Percentiles rank a stretch among this genome's conserved stretches.
These are phyloP conservation scores for Backusella liffmaniae DNA, from an alignment of 192 early-diverging fungal species.

Conservation along the genomic window DNA sequence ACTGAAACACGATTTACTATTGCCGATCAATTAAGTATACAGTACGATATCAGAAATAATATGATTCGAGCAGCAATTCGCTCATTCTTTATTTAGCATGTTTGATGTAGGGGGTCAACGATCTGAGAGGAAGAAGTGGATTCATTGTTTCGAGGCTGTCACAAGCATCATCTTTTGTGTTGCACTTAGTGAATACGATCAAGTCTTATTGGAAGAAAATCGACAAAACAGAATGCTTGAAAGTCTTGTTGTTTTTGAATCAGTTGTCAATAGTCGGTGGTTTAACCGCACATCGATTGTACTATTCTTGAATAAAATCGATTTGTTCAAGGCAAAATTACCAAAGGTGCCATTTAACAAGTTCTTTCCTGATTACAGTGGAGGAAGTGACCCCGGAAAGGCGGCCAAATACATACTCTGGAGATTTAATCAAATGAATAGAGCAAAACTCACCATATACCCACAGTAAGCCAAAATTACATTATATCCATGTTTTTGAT, in stretches of 20 bases:
- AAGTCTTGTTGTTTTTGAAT: constrained; percentile 79
- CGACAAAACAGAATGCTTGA: constrained; percentile 79
- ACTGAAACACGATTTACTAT: constrained; percentile 91
- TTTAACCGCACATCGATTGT: constrained; percentile 83
- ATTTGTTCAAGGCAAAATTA: constrained; percentile 76
- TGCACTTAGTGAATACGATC: constrained; percentile 84
- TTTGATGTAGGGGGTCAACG: constrained; percentile 77
- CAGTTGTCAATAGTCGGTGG: constrained; percentile 83
- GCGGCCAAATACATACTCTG: constrained; percentile 87
- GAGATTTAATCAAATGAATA: constrained; percentile 85
- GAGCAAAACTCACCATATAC: constrained; percentile 80
- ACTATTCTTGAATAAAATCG: constrained; percentile 84
- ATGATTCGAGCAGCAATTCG: background rate
- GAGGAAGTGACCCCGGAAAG: constrained; percentile 73
- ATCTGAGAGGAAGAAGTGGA: constrained; percentile 74
- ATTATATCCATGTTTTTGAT: background rate
- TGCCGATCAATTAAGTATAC: constrained; percentile 89
- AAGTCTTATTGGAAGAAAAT: constrained; percentile 74
- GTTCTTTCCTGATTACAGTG: constrained; percentile 82
- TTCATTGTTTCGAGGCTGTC: constrained; percentile 71
- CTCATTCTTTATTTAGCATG: constrained; percentile 46
- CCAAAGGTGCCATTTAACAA: constrained; percentile 62
- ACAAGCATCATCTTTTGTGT: constrained; percentile 86
- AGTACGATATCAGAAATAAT: constrained; percentile 50
- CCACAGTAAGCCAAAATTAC: constrained; percentile 58